phyloP scores from a whole-genome alignment of 495 filamentous ascomycete species.

The Letharia columbiana region DNA sequence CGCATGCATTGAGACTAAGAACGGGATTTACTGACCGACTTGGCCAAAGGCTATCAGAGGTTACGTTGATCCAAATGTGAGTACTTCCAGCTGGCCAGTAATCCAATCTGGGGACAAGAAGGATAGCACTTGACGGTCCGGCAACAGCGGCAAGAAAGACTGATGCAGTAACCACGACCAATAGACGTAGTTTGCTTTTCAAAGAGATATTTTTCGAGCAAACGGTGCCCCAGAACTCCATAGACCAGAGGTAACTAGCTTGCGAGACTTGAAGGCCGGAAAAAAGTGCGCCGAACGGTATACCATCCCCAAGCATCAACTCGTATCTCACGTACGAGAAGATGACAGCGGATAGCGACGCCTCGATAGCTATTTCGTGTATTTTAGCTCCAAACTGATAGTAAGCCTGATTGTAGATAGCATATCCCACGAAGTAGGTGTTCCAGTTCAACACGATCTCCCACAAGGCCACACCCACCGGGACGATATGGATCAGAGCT shows the following conservation, averaged over 20 bases:
- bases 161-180: conserved; percentile 5
- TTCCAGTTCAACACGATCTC: conserved; percentile 23
- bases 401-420: conserved; percentile 20
- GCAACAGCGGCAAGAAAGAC: conserved; percentile 20
- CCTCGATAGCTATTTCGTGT: conserved; percentile 26
- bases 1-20: not conserved
- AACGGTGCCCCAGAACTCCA: conserved; percentile 24
- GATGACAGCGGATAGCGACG: conserved; percentile 24
- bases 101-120: conserved; percentile 22
- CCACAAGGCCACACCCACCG: conserved; percentile 17
- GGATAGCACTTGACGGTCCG: conserved; percentile 26
- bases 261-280: conserved; percentile 24
- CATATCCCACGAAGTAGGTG: conserved; percentile 19
- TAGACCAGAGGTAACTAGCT: conserved; percentile 28
- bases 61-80: conserved; percentile 26
- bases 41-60: conserved; percentile 25
- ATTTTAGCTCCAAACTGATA: conserved; percentile 26
- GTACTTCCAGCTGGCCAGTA: conserved; percentile 26
- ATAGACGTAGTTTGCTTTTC: not conserved
- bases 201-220: not conserved
- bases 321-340: conserved; percentile 23
- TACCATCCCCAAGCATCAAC: conserved; percentile 11
- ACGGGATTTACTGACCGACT: not conserved
- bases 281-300: conserved; percentile 24
- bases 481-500: conserved; percentile 16